Evolutionary conservation across 139 green algal genomes (phyloP), one percentile per base, ranked within the genome.

Genomic region (Chlamydomonas eustigma): DNA sequence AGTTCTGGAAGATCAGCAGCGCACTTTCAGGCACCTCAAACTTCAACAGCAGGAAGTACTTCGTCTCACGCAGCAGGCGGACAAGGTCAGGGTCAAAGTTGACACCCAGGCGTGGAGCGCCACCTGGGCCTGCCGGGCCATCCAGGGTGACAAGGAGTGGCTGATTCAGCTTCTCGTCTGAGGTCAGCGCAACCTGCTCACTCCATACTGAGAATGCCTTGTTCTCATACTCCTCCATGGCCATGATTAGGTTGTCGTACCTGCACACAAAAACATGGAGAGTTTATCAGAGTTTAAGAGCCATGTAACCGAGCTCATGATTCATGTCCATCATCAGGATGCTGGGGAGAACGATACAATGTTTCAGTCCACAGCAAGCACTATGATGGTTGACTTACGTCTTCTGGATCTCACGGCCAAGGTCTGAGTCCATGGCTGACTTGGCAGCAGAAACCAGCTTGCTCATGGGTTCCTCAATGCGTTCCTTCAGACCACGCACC

Each of bases 11-110:
- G 68, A 58, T 74, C 8, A 74, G 1, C 44, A 71, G 28, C 32
- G 39, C 50, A 12, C 22, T 38, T 34, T 77, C 72, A 34, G 33
- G 44, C 22, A 80, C 64, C 39, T 81, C 39, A 4, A 76, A 74
- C 64, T 88, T 82, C 30, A 93, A 79, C n/a, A 94, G 81, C 74
- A 95, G 64, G 78, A 97, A 95, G 83, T 96, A 95, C 74, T 93
- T 93, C 37, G 93, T 92, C 81, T 98, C 93, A 0, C 89, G 83
- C 77, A 97, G 86, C 75, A 97, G 85, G 6, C 82, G 78, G 30
- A 96, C 88, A 25, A 98, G 85, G 30, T 80, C 85, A 1, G 93
- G 88, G 84, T 97, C 92, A 78, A 98, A 98, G 82, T 98, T 98
- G 31, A 96, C 88, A 5, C 50, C 74, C 18, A 95, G 76, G 63